Evolutionary conservation across 345 rosid genomes (phyloP).

Genomic region (Eucalyptus marginata): DNA sequence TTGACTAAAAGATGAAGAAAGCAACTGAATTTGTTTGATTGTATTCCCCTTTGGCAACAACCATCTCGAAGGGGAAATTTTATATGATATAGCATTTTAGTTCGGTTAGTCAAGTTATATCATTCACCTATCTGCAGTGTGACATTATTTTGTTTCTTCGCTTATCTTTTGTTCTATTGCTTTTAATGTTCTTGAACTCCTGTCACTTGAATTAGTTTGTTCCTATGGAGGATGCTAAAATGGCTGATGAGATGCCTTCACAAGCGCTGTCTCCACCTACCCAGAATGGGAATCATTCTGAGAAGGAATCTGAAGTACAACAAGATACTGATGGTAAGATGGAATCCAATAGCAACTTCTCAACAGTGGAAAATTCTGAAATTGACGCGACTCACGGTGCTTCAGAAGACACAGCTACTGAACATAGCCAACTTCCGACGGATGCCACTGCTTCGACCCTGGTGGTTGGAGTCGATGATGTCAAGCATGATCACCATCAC

Average conservation of each 20-base stretch:
- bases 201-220: not conserved
- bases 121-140: not conserved
- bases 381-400: not conserved
- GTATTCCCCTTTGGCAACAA: not conserved
- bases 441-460: not conserved
- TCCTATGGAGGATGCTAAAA: not conserved
- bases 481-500: not conserved
- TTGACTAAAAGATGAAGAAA: not conserved
- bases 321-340: not conserved
- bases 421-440: not conserved
- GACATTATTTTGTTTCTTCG: not conserved
- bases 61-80: not conserved
- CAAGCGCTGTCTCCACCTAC: not conserved
- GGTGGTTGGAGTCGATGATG: not conserved
- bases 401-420: not conserved
- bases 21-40: not conserved
- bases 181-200: not conserved
- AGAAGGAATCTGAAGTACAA: not conserved
- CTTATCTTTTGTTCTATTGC: not conserved
- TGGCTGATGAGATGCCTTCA: not conserved
- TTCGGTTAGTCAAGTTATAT: not conserved
- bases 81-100: not conserved
- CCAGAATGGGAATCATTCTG: not conserved
- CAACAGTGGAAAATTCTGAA: not conserved
- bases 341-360: not conserved